Conservation (phyloP, 2,329 filamentous ascomycete species). For the Stagonosporopsis tanaceti region DNA sequence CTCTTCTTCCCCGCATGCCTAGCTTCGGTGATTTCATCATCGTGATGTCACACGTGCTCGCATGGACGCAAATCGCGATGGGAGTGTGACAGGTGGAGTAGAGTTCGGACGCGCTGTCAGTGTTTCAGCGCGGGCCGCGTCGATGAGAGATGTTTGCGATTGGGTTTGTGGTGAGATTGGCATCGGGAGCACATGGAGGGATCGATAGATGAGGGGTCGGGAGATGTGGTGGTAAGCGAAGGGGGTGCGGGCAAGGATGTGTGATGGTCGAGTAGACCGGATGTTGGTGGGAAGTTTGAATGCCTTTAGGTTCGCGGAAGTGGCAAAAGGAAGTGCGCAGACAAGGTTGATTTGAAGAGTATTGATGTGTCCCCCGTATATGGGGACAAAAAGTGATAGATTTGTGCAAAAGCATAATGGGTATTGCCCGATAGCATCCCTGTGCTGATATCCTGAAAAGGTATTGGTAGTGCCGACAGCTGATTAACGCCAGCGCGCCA, state of each 20-base stretch:
- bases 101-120: slow-evolving; percentile 2
- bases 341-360: background rate
- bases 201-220: background rate
- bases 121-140: background rate
- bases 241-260: background rate
- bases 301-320: background rate
- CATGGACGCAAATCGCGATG: background rate
- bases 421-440: slow-evolving; percentile 3
- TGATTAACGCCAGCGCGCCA: slow-evolving; percentile 8
- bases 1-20: background rate
- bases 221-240: background rate
- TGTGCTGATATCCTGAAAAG: background rate
- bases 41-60: background rate
- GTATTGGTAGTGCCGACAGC: background rate
- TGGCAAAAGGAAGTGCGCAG: background rate
- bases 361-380: background rate
- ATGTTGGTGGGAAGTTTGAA: background rate
- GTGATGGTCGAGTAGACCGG: background rate
- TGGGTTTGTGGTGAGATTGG: background rate
- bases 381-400: background rate
- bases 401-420: slow-evolving; percentile 8
- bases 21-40: background rate
- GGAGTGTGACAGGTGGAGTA: background rate
- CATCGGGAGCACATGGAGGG: background rate
- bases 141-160: slow-evolving; percentile 5